Evolutionary conservation across 805 yeast genomes (phyloP), one percentile per base, ranked within the genome.

Genomic region (Ogataea pignaliae): DNA sequence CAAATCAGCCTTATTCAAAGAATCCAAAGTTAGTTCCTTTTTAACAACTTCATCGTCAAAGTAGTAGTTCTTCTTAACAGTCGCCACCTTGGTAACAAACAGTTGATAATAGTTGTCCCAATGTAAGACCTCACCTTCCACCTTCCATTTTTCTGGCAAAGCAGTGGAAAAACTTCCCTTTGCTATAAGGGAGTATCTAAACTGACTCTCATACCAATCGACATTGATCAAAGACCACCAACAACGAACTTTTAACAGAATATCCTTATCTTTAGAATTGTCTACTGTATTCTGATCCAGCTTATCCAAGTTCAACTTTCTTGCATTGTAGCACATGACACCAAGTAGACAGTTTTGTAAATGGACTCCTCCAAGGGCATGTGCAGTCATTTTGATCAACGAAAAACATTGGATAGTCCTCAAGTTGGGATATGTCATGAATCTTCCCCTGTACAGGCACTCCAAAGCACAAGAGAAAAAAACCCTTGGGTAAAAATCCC

Each of bases 151-250:
- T 3, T 48, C 39, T 4, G 67, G 68, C 26, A 45, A 10, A 2
- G 60, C 56, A 5, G 62, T 59, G 1, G 56, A 38, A 40, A 57
- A 64, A 14, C 54, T 48, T 10, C 43, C 44, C 2, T 45, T 26
- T 3, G 50, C 41, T 4, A 65, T 53, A 21, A 61, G 30, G 0
- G 58, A 49, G 38, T 51, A 52, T 12, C 65, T 42, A 29, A 54
- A 56, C 29, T 50, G 48, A 29, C 55, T 58, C 35, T 66, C 68
- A 32, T 53, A 53, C 70, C 70, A 66, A 46, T 66, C 71, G 29
- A 54, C 44, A 8, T 51, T 53, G 7, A 64, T 51, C 17, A 63
- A 48, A 1, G 53, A 32, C 69, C 69, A 65, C 64, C 67, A 61
- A 17, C 49, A 45, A 21, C 47, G 36, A 6, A 48, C 32, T 37